Evolutionary conservation across 768 basidiomycete genomes (phyloP), one percentile per base, ranked within the genome.

Genomic region (Termitomyces sp.): DNA sequence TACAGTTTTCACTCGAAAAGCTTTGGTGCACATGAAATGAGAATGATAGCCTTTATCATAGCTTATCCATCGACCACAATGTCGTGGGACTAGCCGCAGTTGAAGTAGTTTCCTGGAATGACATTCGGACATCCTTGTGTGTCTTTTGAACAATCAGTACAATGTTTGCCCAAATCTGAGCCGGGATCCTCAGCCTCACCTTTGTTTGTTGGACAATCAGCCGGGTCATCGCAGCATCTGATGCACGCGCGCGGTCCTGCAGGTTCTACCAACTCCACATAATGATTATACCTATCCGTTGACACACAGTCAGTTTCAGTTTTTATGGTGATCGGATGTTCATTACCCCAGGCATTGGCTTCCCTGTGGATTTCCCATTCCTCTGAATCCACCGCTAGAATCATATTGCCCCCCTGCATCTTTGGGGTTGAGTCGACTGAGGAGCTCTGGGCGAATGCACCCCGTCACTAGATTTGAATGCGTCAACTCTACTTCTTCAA

Each of bases 371-470:
- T 84, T 84, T 1, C 83, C 83, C 7, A 58, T 62, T n/a, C 82
- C 81, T 30, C 72, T 74, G 2, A 61, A 69, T 4, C 83, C 83
- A 33, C 83, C 83, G 57, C 77, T 82, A 28, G 82, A 83, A 67
- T 84, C 82, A 64, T 85, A 85, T 64, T 84, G 82, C 1, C 83
- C 83, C 10, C 83, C 83, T 2, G 64, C 68, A 63, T 85, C 83
- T 48, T 69, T 66, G 1, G 76, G 68, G 63, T 82, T 81, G 28
- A 84, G 66, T 3, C 81, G 71, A 62, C 68, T 71, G 32, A 83
- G 69, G n/a, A 69, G 66, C 40, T 63, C 68, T 0, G 82, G 77
- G 18, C 74, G 69, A 53, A 85, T 84, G 61, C 83, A 85, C 6
- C 83, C 83, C 0, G 83, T 85, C 50, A 85, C 83, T 84, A 41